A percentile compares a stretch with the other conserved stretches of the same genome.
phyloP scores from a whole-genome alignment of 495 filamentous ascomycete species.

The Geoglossum glabrum region DNA sequence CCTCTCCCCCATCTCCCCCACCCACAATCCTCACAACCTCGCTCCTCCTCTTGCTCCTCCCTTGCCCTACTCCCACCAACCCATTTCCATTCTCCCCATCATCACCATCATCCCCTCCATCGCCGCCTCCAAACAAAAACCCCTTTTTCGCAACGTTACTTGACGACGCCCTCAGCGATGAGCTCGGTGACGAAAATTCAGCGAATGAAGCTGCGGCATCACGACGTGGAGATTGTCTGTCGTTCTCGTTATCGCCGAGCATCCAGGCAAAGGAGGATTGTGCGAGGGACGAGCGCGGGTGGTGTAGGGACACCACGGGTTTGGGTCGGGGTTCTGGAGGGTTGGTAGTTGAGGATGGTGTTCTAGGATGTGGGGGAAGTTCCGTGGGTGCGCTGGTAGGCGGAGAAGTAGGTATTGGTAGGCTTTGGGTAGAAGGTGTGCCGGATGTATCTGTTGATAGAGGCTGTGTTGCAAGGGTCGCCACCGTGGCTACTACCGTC shows the following conservation, averaged over 20 bases:
- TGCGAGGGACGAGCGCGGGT: slow-evolving; percentile 41
- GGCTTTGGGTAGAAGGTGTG: background rate
- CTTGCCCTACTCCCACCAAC: background rate
- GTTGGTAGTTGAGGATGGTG: background rate
- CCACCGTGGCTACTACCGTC: background rate
- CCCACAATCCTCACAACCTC: background rate
- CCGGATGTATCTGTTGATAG: background rate
- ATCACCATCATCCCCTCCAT: background rate
- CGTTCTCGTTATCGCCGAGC: slow-evolving; percentile 36
- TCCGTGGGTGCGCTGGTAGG: background rate
- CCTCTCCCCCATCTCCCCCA: background rate
- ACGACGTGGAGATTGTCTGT: background rate
- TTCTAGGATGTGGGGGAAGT: slow-evolving; percentile 4
- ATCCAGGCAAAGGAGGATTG: slow-evolving; percentile 93
- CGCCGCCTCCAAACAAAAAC: slow-evolving; percentile 3
- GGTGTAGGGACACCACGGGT: slow-evolving; percentile 5
- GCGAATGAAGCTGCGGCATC: background rate
- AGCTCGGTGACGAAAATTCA: background rate
- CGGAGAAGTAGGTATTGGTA: background rate
- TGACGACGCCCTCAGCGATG: background rate
- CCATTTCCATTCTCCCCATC: background rate
- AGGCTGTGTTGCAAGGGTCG: background rate
- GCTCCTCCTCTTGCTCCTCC: background rate
- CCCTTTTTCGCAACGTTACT: background rate
- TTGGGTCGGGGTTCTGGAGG: background rate